Evolutionary conservation across 2,329 filamentous ascomycete genomes (phyloP).

Genomic region (Paecilomyces fulvus): DNA sequence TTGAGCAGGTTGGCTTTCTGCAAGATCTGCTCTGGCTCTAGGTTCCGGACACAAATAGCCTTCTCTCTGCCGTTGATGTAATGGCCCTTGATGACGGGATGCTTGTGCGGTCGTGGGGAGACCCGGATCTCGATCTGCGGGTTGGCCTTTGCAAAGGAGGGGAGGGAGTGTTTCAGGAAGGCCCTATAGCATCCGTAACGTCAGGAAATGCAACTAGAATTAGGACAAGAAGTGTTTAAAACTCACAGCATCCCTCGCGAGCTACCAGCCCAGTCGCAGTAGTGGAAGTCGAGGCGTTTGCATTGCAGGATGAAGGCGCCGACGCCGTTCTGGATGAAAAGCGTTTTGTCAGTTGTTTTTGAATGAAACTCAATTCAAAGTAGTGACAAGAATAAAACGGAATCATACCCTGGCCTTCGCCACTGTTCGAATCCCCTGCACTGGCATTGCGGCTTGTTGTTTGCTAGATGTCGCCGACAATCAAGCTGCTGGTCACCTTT

Average conservation of each 20-base stretch:
- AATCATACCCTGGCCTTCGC: slow-evolving; percentile 47
- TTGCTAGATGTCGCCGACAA: slow-evolving; percentile 1
- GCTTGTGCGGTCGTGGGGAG: slow-evolving; percentile 79
- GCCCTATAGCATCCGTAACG: slow-evolving; percentile 41
- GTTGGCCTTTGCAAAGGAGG: slow-evolving; percentile 69
- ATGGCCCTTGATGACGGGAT: slow-evolving; percentile 79
- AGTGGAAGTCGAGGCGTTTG: slow-evolving; percentile 91
- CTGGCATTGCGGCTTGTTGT: slow-evolving; percentile 29
- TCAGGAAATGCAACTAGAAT: not conserved
- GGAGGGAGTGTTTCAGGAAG: slow-evolving; percentile 71
- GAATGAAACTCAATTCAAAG: not conserved
- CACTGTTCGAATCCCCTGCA: slow-evolving; percentile 44
- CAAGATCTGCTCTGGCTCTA: slow-evolving; percentile 70
- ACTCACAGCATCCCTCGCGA: slow-evolving; percentile 88
- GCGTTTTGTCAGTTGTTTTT: slow-evolving; percentile 7
- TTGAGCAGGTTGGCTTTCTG: slow-evolving; percentile 57
- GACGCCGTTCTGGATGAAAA: slow-evolving; percentile 68
- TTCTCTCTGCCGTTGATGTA: slow-evolving; percentile 89
- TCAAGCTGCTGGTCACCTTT: slow-evolving; percentile 2
- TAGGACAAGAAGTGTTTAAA: slow-evolving; percentile 1
- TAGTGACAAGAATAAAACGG: not conserved
- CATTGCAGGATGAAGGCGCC: slow-evolving; percentile 96
- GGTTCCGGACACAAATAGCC: slow-evolving; percentile 78
- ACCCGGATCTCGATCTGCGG: slow-evolving; percentile 87
- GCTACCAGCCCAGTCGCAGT: slow-evolving; percentile 92